A percentile compares a stretch with the other conserved stretches of the same genome.
Evolutionary conservation across 768 basidiomycete species (phyloP).

Genomic region (Podaxis carcinomalis): DNA sequence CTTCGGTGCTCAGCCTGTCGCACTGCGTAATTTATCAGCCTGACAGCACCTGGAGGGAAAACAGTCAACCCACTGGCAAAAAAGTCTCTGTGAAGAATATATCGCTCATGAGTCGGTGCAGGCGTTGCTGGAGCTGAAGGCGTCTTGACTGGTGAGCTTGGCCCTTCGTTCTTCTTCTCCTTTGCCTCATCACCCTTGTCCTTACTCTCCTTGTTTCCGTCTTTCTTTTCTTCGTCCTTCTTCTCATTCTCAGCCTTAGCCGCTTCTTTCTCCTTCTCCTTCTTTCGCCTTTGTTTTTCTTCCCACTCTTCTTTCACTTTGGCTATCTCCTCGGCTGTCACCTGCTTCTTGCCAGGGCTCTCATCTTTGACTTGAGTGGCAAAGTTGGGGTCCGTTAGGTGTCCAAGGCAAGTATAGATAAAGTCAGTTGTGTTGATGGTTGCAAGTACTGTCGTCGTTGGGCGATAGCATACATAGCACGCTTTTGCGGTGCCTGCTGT

Average conservation of each 20-base stretch:
- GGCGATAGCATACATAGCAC: conserved; percentile 77
- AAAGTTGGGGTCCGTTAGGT: conserved; percentile 79
- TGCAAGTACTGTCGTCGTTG: conserved; percentile 80
- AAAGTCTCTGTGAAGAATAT: conserved; percentile 76
- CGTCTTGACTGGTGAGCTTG: conserved; percentile 22
- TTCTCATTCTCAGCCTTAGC: conserved; percentile 36
- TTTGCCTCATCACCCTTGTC: conserved; percentile 27
- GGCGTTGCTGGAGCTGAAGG: conserved; percentile 27
- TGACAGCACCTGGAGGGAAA: neutral
- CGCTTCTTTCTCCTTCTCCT: conserved; percentile 49
- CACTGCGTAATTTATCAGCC: conserved; percentile 36
- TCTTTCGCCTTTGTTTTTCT: conserved; percentile 59
- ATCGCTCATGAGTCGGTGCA: conserved; percentile 64
- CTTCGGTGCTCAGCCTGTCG: conserved; percentile 72
- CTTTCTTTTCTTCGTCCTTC: conserved; percentile 32
- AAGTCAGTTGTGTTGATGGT: conserved; percentile 83
- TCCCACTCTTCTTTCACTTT: conserved; percentile 81
- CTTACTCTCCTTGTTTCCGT: conserved; percentile 29
- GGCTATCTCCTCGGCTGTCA: conserved; percentile 69
- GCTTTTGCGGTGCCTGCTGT: conserved; percentile 72
- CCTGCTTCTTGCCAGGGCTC: conserved; percentile 30
- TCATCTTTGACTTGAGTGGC: conserved; percentile 44
- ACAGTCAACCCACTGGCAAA: conserved; percentile 47
- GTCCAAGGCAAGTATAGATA: conserved; percentile 77
- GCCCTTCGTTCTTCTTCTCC: conserved; percentile 22